Conservation (phyloP, 495 filamentous ascomycete genomes). For the Amphirosellinia nigrospora region DNA sequence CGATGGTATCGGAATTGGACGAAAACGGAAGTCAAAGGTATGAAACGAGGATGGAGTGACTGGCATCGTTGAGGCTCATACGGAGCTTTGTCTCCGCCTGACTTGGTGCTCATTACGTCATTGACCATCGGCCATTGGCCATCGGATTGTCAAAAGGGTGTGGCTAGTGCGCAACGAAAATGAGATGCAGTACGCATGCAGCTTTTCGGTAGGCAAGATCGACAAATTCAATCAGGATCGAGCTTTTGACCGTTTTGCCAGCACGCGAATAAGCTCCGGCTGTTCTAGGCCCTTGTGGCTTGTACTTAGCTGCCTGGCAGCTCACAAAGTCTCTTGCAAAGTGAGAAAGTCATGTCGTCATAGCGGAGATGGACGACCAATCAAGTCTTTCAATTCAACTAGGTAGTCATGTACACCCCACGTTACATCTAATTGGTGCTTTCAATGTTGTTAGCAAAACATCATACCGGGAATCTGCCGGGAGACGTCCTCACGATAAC, state of each 20-base stretch:
- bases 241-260: no score
- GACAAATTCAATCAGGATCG: slow-evolving; percentile 17
- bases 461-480: neutral
- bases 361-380: neutral
- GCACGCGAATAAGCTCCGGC: no score
- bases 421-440: neutral
- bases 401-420: neutral
- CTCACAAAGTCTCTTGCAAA: no score
- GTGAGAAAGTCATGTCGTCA: slow-evolving; percentile 12
- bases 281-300: slow-evolving; percentile 19
- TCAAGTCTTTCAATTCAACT: neutral
- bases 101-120: neutral
- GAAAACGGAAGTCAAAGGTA: slow-evolving; percentile 3
- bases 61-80: slow-evolving; percentile 24
- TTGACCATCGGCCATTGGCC: neutral
- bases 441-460: neutral
- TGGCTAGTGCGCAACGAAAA: neutral
- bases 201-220: slow-evolving; percentile 10
- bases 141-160: neutral
- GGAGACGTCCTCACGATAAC: neutral
- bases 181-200: neutral
- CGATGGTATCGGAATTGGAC: slow-evolving; percentile 1
- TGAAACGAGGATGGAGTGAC: neutral
- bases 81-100: slow-evolving; percentile 20
- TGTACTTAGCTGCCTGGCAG: neutral